Evolutionary conservation across 2,329 filamentous ascomycete species (phyloP), one percentile per base, ranked within the genome.

Genomic region (Talaromyces amestolkiae): DNA sequence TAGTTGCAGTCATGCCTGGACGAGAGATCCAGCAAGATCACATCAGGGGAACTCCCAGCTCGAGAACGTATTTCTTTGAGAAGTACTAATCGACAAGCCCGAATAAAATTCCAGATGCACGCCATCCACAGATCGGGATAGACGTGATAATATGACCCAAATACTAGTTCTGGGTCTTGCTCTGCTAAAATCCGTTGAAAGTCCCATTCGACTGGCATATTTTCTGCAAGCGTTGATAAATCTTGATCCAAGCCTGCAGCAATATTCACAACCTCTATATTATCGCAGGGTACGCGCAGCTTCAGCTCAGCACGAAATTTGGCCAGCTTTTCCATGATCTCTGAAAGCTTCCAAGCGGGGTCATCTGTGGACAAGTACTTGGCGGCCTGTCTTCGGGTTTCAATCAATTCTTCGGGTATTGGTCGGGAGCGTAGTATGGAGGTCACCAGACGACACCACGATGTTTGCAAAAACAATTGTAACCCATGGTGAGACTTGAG

Each of bases 391-490:
- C n/a, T 13, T 43, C 65, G 66, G 8, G 66, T 61, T 13, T 53
- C 31, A 1, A 43, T 24, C 7, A 69, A 8, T n/a, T 64, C 66
- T 35, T 7, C 15, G 1, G 68, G 68, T 9, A 65, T 43, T 31
- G 49, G 59, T 22, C 63, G 41, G 1, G 65, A 66, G 39, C 54
- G 61, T 15, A 67, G 64, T 22, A 69, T 45, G 33, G 63, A 68
- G 3, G 64, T 62, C 22, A 64, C 39, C 2, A 65, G 47, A 33
- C 66, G 53, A 39, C 68, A 69, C 8, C 54, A 63, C 17, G 56
- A 68, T 24, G 62, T 68, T n/a, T 68, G 68, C n/a, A 65, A 41
- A 58, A 69, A 69, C 3, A 68, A 10, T 22, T 69, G 68, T 39
- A 68, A 31, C 2, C 68, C 64, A 19, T 63, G 49, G n/a, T 67